Evolutionary conservation across 495 filamentous ascomycete species (phyloP).

Genomic region (Cudoniella acicularis): DNA sequence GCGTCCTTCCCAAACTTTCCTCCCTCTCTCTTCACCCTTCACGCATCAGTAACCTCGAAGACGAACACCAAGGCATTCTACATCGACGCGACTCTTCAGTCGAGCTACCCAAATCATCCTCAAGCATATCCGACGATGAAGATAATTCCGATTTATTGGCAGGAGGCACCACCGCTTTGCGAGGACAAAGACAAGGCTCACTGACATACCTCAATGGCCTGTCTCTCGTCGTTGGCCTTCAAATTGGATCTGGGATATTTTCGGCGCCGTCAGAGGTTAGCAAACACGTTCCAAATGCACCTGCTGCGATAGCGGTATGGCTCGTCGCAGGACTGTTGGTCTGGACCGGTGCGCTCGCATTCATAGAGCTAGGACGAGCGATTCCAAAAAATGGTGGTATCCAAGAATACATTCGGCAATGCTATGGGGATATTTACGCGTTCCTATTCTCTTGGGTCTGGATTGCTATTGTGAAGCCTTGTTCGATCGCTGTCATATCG

Average conservation of each 20-base stretch:
- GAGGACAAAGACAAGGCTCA: background rate
- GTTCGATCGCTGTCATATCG: background rate
- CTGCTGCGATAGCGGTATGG: constrained; percentile 25
- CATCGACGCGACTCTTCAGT: too few species aligned
- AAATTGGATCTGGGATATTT: constrained; percentile 37
- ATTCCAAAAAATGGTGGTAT: background rate
- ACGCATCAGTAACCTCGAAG: too few species aligned
- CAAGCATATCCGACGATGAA: too few species aligned
- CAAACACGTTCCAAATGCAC: constrained; percentile 29
- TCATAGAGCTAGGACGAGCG: background rate
- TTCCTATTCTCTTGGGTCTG: constrained; percentile 31
- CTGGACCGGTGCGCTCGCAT: background rate
- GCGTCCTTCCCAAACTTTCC: too few species aligned
- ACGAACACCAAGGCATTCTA: too few species aligned
- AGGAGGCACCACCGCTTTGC: too few species aligned
- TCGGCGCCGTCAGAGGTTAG: constrained; percentile 30
- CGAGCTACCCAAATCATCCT: too few species aligned
- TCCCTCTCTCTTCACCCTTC: too few species aligned
- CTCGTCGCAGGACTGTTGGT: constrained; percentile 8
- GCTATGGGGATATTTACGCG: constrained; percentile 25
- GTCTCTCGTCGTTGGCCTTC: constrained; percentile 31
- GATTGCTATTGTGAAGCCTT: too few species aligned
- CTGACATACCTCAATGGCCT: background rate
- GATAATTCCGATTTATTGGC: too few species aligned
- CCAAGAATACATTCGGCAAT: constrained; percentile 22